A percentile compares a stretch with the other conserved stretches of the same genome.
phyloP scores from a whole-genome alignment of 202 grass and related monocot species.

The Schoenoplectus triqueter region DNA sequence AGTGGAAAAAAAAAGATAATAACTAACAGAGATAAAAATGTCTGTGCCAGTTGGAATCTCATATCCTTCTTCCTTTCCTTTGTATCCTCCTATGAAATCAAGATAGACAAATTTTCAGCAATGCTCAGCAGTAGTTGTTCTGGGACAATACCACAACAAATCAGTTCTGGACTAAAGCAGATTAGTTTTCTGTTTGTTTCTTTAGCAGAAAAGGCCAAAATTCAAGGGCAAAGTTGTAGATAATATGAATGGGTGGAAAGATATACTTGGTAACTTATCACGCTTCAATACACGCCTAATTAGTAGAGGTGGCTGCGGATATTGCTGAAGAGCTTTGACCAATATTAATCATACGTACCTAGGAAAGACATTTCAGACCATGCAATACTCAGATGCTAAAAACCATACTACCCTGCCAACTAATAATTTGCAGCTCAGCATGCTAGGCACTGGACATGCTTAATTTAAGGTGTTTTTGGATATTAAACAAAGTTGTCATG shows the following conservation, averaged over 20 bases:
- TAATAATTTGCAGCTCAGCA: background rate
- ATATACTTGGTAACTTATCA: conserved; percentile 84
- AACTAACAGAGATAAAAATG: conserved; percentile 95
- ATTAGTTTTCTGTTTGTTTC: background rate
- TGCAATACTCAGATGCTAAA: background rate
- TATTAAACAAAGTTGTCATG: background rate
- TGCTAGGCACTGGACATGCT: background rate
- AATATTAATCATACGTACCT: conserved; percentile 91
- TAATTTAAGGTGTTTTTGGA: too few species aligned
- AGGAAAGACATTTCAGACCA: conserved; percentile 22
- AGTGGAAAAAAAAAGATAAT: conserved; percentile 4
- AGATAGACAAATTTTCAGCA: conserved; percentile 13
- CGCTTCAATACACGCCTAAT: conserved; percentile 81
- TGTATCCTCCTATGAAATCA: conserved; percentile 69
- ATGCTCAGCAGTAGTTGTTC: background rate
- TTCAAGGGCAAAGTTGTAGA: background rate
- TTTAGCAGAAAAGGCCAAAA: background rate
- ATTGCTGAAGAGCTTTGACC: conserved; percentile 84
- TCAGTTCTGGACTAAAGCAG: background rate
- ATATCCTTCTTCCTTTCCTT: conserved; percentile 87
- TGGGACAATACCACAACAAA: background rate
- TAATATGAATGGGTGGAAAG: conserved; percentile 30
- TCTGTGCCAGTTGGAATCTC: conserved; percentile 85
- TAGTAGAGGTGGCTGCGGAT: conserved; percentile 90
- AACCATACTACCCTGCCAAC: background rate